phyloP scores from a whole-genome alignment of 257 asterid species.

The Ballota nigra region DNA sequence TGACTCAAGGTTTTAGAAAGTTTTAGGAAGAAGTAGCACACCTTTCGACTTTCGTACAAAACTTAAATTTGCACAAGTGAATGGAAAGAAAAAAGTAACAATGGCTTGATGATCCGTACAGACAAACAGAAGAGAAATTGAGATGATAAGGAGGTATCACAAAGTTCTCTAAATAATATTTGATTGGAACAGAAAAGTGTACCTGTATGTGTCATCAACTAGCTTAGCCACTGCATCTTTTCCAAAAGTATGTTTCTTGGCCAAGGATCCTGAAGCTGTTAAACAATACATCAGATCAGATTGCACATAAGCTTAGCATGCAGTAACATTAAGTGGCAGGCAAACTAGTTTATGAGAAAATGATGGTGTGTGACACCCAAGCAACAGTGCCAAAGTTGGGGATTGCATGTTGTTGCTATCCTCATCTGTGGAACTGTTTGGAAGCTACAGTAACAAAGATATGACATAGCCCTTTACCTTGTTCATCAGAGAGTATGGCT shows the following conservation, averaged over 20 bases:
- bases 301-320: background rate
- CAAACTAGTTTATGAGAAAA: background rate
- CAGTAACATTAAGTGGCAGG: background rate
- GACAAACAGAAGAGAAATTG: background rate
- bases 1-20: slow-evolving; percentile 5
- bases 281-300: slow-evolving; percentile 11
- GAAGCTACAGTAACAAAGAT: slow-evolving; percentile 14
- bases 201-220: slow-evolving; percentile 91
- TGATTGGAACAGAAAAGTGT: slow-evolving; percentile 15
- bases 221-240: slow-evolving; percentile 83
- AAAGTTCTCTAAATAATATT: slow-evolving; percentile 3
- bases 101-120: slow-evolving; percentile 6
- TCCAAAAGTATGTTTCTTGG: slow-evolving; percentile 70
- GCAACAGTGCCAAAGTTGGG: background rate
- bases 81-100: background rate
- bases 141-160: background rate
- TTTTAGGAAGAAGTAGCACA: background rate
- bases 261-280: slow-evolving; percentile 72
- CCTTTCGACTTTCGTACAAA: background rate
- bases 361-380: background rate
- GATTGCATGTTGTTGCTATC: background rate
- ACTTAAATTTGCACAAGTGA: slow-evolving; percentile 1
- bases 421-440: background rate
- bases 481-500: slow-evolving; percentile 69
- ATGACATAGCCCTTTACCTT: slow-evolving; percentile 48